Evolutionary conservation across 768 basidiomycete species (phyloP).

Genomic region (Lenzites betulinus): DNA sequence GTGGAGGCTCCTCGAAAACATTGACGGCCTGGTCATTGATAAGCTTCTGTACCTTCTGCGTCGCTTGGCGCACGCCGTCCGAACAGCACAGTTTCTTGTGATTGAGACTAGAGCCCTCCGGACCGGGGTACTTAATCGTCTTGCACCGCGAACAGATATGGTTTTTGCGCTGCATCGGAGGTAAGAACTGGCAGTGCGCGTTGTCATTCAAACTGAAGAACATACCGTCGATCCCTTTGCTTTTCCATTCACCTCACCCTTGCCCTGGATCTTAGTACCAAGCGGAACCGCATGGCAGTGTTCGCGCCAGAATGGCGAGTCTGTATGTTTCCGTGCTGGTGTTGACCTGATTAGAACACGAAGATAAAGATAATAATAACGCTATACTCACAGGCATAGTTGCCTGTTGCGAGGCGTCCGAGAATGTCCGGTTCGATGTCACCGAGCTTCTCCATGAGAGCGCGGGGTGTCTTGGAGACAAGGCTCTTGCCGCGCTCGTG

Average conservation of each 20-base stretch:
- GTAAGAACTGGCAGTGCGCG: too few species aligned
- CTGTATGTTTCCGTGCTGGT: too few species aligned
- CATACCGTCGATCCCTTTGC: too few species aligned
- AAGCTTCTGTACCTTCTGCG: not conserved
- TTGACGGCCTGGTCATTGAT: not conserved
- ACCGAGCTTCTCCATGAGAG: slow-evolving; percentile 13
- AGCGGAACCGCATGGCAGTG: not conserved
- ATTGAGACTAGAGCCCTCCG: not conserved
- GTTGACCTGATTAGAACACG: too few species aligned
- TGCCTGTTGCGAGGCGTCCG: not conserved
- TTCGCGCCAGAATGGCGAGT: not conserved
- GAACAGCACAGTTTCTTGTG: slow-evolving; percentile 19
- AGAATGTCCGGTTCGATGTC: slow-evolving; percentile 9
- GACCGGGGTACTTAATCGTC: slow-evolving; percentile 18
- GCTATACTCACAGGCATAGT: not conserved
- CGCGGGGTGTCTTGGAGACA: slow-evolving; percentile 16
- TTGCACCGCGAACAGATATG: slow-evolving; percentile 15
- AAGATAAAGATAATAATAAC: too few species aligned
- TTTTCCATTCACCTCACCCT: too few species aligned
- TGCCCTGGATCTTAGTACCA: too few species aligned
- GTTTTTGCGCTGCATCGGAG: not conserved
- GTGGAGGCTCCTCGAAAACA: not conserved
- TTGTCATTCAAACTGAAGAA: too few species aligned
- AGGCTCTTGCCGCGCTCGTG: not conserved
- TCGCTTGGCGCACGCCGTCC: slow-evolving; percentile 8